Percentiles rank a stretch among this genome's conserved stretches.
phyloP scores from a whole-genome alignment of 2,329 filamentous ascomycete species.

The Fusarium sp. region DNA sequence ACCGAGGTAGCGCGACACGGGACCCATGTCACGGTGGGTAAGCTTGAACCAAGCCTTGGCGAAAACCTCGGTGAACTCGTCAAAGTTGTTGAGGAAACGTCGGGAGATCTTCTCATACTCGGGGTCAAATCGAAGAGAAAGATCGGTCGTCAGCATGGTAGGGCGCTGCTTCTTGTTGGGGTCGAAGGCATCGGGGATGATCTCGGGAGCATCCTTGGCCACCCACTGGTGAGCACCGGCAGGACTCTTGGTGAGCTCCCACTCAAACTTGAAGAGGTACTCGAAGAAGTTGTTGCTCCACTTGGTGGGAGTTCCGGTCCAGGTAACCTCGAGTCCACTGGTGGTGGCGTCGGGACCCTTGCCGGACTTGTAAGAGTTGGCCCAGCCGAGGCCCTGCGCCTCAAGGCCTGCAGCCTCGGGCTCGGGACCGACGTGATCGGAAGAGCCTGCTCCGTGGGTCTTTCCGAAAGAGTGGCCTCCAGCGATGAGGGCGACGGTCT shows the following conservation, averaged over 20 bases:
- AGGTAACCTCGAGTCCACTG: constrained; percentile 78
- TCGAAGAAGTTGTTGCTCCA: constrained; percentile 79
- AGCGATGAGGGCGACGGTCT: constrained; percentile 78
- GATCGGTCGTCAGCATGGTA: constrained; percentile 40
- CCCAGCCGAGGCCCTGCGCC: constrained; percentile 75
- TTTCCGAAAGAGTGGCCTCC: constrained; percentile 85
- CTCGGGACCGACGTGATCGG: constrained; percentile 67
- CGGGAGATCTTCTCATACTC: constrained; percentile 80
- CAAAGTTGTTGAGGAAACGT: constrained; percentile 72
- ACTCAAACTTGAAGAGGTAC: constrained; percentile 81
- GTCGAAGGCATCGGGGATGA: constrained; percentile 50
- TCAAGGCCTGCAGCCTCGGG: constrained; percentile 71
- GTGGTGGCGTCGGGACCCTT: constrained; percentile 77
- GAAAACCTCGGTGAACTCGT: constrained; percentile 74
- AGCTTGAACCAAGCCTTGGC: constrained; percentile 84
- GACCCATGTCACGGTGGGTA: constrained; percentile 80
- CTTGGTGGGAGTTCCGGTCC: constrained; percentile 71
- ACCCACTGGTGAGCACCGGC: constrained; percentile 80
- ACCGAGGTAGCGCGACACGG: constrained; percentile 73
- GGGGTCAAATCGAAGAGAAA: constrained; percentile 75
- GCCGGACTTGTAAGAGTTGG: constrained; percentile 68
- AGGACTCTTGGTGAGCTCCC: constrained; percentile 77
- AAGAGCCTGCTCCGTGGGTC: constrained; percentile 66
- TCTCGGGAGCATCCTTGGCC: constrained; percentile 60
- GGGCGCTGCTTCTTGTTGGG: constrained; percentile 35